Conservation (phyloP, 352 stramenopile genomes). For the Pythium guiyangense region DNA sequence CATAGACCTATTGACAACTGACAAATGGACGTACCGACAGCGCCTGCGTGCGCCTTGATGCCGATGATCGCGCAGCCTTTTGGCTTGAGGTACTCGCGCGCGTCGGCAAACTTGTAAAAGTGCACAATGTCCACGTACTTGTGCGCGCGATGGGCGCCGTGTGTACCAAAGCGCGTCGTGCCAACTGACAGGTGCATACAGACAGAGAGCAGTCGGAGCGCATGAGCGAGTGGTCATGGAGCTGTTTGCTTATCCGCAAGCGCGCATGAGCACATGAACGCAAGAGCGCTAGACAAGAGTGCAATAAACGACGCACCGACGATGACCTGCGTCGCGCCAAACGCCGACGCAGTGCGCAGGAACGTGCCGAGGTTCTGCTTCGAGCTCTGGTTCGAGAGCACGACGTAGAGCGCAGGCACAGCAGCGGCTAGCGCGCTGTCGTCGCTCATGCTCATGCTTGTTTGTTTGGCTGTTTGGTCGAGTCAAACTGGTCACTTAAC, state of each 20-base stretch:
- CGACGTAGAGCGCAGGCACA: constrained; percentile 49
- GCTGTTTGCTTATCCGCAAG: neutral
- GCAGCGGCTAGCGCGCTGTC: neutral
- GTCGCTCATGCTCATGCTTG: neutral
- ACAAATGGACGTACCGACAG: constrained; percentile 6
- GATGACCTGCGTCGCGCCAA: constrained; percentile 66
- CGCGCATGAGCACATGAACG: too few relatives aligned
- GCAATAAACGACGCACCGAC: constrained; percentile 37
- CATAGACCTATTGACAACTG: neutral
- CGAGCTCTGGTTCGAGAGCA: constrained; percentile 68
- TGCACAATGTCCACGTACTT: constrained; percentile 78
- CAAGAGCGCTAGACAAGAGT: neutral
- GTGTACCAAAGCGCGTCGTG: constrained; percentile 73
- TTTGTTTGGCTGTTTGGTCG: too few relatives aligned
- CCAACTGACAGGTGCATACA: constrained; percentile 36
- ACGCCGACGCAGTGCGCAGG: constrained; percentile 67
- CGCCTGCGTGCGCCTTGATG: constrained; percentile 17
- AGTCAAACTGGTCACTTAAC: too few relatives aligned
- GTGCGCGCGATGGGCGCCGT: constrained; percentile 69
- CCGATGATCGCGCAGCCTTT: constrained; percentile 60
- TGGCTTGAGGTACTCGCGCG: constrained; percentile 44
- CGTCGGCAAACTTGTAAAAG: constrained; percentile 66
- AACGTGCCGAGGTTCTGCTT: constrained; percentile 79
- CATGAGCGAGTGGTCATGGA: neutral
- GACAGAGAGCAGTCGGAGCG: too few relatives aligned